Conservation (phyloP, 352 stramenopile species). For the Phytophthora hybrid region DNA sequence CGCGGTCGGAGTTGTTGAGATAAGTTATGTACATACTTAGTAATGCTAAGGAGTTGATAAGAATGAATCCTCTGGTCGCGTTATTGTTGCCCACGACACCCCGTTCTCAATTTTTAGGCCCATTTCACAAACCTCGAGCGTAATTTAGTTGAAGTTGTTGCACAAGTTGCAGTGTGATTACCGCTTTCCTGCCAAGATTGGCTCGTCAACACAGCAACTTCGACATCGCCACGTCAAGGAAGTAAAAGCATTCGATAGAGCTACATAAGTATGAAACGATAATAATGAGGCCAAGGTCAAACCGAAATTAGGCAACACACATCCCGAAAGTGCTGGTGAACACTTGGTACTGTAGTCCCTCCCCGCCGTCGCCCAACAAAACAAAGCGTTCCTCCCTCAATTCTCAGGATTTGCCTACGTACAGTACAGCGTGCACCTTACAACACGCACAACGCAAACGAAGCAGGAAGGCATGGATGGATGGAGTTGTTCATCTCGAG, state of each 20-base stretch:
- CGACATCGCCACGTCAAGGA: background rate
- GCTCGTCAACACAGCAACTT: background rate
- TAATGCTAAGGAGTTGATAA: background rate
- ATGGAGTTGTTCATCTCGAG: slow-evolving; percentile 10
- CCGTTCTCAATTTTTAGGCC: background rate
- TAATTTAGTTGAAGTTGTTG: background rate
- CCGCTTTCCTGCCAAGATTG: background rate
- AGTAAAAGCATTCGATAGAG: too few species aligned
- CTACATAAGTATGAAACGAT: too few species aligned
- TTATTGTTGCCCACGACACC: too few species aligned
- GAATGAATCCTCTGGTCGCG: background rate
- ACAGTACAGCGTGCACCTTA: background rate
- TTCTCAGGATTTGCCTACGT: background rate
- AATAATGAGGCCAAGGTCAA: too few species aligned
- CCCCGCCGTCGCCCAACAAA: background rate
- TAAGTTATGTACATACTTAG: background rate
- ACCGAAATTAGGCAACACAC: too few species aligned
- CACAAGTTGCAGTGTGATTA: background rate
- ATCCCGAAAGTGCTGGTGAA: too few species aligned
- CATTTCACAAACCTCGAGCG: background rate
- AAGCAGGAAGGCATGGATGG: slow-evolving; percentile 13
- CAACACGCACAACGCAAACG: background rate
- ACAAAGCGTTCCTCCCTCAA: background rate
- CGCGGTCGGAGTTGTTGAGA: slow-evolving; percentile 25
- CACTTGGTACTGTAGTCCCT: background rate